Conservation (phyloP, 2,329 filamentous ascomycete species). For the Beauveria sp. region DNA sequence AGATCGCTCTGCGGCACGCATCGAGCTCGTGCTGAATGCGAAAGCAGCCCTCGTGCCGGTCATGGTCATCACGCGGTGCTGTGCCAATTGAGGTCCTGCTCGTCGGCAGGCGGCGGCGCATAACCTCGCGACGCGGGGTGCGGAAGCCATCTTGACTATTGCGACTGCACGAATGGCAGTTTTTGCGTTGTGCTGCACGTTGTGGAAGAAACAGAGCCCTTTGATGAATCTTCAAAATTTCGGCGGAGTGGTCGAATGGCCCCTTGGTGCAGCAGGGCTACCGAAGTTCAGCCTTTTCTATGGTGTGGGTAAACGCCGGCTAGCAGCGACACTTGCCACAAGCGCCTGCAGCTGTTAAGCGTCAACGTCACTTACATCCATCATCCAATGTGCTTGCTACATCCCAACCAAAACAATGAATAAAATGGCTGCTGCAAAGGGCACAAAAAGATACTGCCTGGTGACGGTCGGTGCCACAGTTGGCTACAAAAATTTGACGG, state of each 20-base stretch:
- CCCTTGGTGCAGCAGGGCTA: not conserved
- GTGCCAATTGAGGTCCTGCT: constrained; percentile 13
- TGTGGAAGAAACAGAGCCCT: constrained; percentile 13
- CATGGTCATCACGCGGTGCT: not conserved
- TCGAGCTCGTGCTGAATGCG: constrained; percentile 22
- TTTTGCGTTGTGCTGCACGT: constrained; percentile 16
- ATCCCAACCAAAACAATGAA: not conserved
- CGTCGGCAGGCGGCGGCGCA: constrained; percentile 27
- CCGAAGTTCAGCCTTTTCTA: constrained; percentile 7
- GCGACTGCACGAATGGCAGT: constrained; percentile 7
- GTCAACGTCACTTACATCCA: constrained; percentile 3
- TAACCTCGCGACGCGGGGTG: constrained; percentile 29
- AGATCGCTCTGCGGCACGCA: constrained; percentile 13
- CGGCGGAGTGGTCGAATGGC: constrained; percentile 16
- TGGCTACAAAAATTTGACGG: constrained; percentile 65
- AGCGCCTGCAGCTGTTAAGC: constrained; percentile 10
- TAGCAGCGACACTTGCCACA: constrained; percentile 1
- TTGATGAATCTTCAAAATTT: constrained; percentile 24
- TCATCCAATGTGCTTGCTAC: not conserved
- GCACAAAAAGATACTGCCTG: constrained; percentile 49
- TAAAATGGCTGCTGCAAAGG: constrained; percentile 1
- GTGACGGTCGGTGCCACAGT: constrained; percentile 92
- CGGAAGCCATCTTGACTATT: constrained; percentile 28
- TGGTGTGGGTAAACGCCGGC: not conserved
- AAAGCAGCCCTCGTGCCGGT: not conserved